Evolutionary conservation across 306 rosid genomes (phyloP).

Genomic region (Inga laurina): DNA sequence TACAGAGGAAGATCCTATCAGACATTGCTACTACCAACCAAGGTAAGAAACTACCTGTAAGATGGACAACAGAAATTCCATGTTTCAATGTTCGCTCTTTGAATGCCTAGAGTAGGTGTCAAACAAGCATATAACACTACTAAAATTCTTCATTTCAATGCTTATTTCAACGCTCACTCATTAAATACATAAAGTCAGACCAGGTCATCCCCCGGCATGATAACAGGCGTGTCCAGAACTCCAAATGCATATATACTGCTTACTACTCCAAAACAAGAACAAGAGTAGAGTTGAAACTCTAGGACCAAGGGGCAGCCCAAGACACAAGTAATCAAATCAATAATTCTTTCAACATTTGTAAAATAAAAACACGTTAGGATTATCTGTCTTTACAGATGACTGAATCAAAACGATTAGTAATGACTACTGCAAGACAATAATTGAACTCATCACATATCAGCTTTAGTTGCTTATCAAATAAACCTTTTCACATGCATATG

Average conservation of each 20-base stretch:
- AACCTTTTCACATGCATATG: neutral
- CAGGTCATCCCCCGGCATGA: neutral
- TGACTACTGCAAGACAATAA: neutral
- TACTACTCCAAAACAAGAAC: slow-evolving; percentile 12
- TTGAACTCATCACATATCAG: neutral
- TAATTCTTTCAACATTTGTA: neutral
- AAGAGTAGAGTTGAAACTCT: neutral
- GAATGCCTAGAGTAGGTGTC: slow-evolving; percentile 14
- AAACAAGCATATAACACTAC: neutral
- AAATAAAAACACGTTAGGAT: neutral
- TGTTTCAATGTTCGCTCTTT: neutral
- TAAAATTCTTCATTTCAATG: neutral
- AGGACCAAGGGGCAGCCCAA: neutral
- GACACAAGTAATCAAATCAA: neutral
- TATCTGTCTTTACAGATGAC: neutral
- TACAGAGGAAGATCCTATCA: neutral
- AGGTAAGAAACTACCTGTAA: neutral
- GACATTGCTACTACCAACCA: neutral
- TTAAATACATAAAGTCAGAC: neutral
- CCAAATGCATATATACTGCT: neutral
- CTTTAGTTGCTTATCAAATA: neutral
- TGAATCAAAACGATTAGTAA: neutral
- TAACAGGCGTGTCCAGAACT: neutral
- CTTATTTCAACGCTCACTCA: too few relatives aligned
- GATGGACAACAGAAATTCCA: neutral